Evolutionary conservation across 306 rosid species (phyloP), one percentile per base, ranked within the genome.

Genomic region (Rosa chinensis): DNA sequence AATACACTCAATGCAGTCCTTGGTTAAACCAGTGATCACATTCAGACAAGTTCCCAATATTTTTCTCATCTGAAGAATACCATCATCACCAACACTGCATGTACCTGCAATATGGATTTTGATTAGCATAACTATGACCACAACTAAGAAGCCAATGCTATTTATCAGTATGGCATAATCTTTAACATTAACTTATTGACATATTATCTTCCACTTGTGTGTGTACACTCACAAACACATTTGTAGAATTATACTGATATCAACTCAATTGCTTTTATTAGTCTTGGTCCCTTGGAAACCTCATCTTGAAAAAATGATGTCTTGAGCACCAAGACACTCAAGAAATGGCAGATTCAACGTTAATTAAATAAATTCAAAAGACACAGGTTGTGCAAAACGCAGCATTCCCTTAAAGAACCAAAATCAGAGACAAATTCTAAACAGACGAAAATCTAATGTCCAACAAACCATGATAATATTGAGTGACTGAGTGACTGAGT

Each of bases 1-100:
- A 81, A 90, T 86, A 75, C 86, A 88, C 88, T 84, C 82, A n/a
- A 90, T 86, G 88, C 93, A 93, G 79, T 90, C 89, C 81, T 70
- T 87, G 75, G 87, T 82, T 85, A 90, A 80, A 77, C 88, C 77
- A 79, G 90, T 86, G 58, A 90, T 82, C 75, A 87, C 84, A 81
- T 78, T 84, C 74, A 90, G 75, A 84, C 90, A 91, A 79, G 96
- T 83, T 83, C 90, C 95, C 78, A 91, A 73, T 84, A 92, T 82
- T 72, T 82, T 85, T 79, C 78, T 83, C 66, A 80, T 77, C 77
- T 77, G 78, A 25, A 74, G 84, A 81, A 75, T 66, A 70, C 83
- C 82, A 75, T 85, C 88, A 70, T 86, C 95, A 64, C 80, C 78
- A 82, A 70, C 78, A n/a, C 88, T 61, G 73, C 84, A 81, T 78